Evolutionary conservation across 2,329 filamentous ascomycete species (phyloP), one percentile per base, ranked within the genome.

Genomic region (Colletotrichum echinochloae): DNA sequence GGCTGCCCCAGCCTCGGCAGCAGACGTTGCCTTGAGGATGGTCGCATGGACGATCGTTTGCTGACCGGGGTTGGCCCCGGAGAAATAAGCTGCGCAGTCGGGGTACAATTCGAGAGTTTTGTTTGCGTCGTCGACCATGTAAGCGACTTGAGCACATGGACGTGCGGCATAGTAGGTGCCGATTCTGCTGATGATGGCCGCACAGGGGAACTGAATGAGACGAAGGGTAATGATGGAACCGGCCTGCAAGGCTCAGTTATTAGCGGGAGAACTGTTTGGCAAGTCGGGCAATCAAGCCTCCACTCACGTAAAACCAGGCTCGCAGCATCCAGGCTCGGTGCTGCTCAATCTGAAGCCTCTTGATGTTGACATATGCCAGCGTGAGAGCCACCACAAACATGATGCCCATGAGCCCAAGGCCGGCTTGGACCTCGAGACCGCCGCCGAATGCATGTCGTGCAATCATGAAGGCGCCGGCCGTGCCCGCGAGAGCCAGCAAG

Each of bases 241-340:
- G 20, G 81, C 81, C 81, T 86, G 39, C 11, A 8, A 20, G 23
- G 7, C 12, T 12, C 12, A 1, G 9, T 54, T 20, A 54, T 54
- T 20, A 54, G 51, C 30, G 9, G 8, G 11, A 9, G 30, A n/a
- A 18, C n/a, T 26, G 0, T 2, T 18, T 20, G 18, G 1, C 2
- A 28, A 23, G 1, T 0, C 14, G 26, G 3, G 12, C 9, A 1
- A 35, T n/a, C 37, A 41, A 28, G 20, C 14, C 12, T 16, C 44
- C 5, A 44, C 81, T 62, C 71, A 85, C 81, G 69, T 85, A 84
- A 41, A 85, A 79, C 85, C 85, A 86, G 4, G 85, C 82, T 28
- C 89, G 77, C 28, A 91, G 74, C 89, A 91, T 91, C 89, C 88
- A 91, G 2, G 87, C 87, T 1, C 89, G 83, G 71, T 91, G 89